These are phyloP conservation scores for Colletotrichum neosansevieriae DNA, from an alignment of 2,329 filamentous ascomycete species.

Conservation along the genomic window DNA sequence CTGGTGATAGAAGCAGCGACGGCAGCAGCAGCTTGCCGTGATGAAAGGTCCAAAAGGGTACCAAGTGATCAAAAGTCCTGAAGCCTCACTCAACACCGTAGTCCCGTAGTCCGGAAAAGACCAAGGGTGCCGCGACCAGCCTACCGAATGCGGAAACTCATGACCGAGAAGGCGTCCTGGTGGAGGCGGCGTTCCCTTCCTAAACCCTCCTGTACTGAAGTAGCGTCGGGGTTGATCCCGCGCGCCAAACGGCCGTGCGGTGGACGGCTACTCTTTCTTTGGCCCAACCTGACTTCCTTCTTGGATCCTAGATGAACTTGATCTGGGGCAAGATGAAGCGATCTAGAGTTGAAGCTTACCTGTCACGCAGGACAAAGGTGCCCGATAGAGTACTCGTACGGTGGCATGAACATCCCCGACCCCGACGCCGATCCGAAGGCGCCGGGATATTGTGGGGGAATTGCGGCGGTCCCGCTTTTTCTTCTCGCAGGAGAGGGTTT, in stretches of 20 bases:
- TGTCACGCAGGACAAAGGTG: neutral
- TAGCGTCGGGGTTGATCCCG: neutral
- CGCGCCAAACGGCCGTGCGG: constrained; percentile 5
- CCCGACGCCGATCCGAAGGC: constrained; percentile 5
- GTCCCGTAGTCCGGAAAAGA: neutral
- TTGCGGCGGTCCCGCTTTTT: constrained; percentile 7
- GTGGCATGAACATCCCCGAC: neutral
- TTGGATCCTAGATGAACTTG: neutral
- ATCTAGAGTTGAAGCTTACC: no score
- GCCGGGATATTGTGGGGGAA: constrained; percentile 10
- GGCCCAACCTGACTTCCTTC: neutral
- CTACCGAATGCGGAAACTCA: constrained; percentile 20
- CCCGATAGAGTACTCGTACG: no score
- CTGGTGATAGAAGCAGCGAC: neutral
- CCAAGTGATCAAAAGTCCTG: constrained; percentile 4
- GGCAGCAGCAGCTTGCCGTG: neutral
- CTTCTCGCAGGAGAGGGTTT: no score
- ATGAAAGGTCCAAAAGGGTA: constrained; percentile 10
- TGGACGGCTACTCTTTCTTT: no score
- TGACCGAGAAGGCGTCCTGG: constrained; percentile 5
- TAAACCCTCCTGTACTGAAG: no score
- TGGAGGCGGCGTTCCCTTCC: neutral
- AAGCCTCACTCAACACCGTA: neutral
- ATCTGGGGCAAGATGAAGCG: no score
- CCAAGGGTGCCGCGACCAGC: neutral